These are phyloP conservation scores for Aspergillus pseudotamarii DNA, from an alignment of 2,329 filamentous ascomycete genomes.

Conservation along the genomic window DNA sequence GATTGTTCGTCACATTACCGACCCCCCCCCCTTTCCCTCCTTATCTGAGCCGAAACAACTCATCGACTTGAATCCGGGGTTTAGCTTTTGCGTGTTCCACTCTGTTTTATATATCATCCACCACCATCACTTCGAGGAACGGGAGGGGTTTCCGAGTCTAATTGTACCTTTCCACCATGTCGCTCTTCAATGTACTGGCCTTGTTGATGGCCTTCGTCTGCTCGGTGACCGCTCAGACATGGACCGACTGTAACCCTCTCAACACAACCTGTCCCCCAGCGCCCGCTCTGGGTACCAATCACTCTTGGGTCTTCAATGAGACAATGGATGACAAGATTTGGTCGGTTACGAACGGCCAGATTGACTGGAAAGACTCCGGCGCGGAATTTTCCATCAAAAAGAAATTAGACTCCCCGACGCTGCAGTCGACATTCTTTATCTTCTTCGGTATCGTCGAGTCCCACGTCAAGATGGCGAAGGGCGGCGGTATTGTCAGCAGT, in stretches of 20 bases:
- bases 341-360: constrained; percentile 68
- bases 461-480: constrained; percentile 73
- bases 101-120: not conserved
- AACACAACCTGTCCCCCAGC: constrained; percentile 70
- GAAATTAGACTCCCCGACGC: constrained; percentile 74
- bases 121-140: not conserved
- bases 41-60: constrained; percentile 13
- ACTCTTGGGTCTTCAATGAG: constrained; percentile 66
- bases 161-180: constrained; percentile 24
- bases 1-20: not conserved
- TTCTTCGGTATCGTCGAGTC: constrained; percentile 83
- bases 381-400: constrained; percentile 72
- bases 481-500: constrained; percentile 75
- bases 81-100: constrained; percentile 1
- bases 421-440: constrained; percentile 79
- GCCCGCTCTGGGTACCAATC: constrained; percentile 66
- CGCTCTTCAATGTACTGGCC: constrained; percentile 27
- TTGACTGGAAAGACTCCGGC: constrained; percentile 65
- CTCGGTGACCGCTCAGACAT: constrained; percentile 67
- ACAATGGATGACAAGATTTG: constrained; percentile 63
- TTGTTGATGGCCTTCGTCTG: constrained; percentile 32
- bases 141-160: constrained; percentile 7
- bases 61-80: constrained; percentile 25
- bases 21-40: constrained; percentile 2
- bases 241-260: constrained; percentile 75